These are phyloP conservation scores for Emmonsiellopsis sp. DNA, from an alignment of 2,329 filamentous ascomycete genomes.

Conservation along the genomic window DNA sequence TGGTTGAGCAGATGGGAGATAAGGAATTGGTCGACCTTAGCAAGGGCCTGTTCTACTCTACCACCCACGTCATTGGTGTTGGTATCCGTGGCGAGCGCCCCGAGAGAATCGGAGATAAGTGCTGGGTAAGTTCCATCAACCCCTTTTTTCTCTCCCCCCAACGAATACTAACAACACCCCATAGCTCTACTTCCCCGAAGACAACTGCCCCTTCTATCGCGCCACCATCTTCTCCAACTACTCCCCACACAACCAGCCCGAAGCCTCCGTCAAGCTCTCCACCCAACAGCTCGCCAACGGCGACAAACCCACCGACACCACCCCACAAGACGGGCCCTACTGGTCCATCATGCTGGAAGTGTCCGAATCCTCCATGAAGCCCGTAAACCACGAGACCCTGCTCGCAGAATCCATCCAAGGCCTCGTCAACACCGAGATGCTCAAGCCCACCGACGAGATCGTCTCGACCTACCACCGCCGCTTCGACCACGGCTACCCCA, in stretches of 20 bases:
- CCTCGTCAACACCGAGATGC: conserved; percentile 95
- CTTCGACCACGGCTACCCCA: conserved; percentile 98
- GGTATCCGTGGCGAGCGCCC: conserved; percentile 86
- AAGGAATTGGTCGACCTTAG: conserved; percentile 71
- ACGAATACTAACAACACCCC: not conserved
- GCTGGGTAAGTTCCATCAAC: conserved; percentile 59
- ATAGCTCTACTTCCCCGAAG: conserved; percentile 93
- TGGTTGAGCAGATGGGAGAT: conserved; percentile 81
- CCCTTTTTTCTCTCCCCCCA: not conserved
- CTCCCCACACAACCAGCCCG: conserved; percentile 94
- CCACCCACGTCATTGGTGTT: conserved; percentile 93
- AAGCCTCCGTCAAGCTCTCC: conserved; percentile 70
- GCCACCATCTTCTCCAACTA: conserved; percentile 99
- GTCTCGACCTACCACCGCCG: conserved; percentile 96
- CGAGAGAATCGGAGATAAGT: conserved; percentile 97
- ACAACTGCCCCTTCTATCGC: conserved; percentile 98
- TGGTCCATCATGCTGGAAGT: conserved; percentile 99
- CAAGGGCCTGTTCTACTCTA: conserved; percentile 93
- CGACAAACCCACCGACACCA: conserved; percentile 63
- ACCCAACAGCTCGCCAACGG: conserved; percentile 81
- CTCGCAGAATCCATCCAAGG: conserved; percentile 90
- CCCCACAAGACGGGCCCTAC: conserved; percentile 76
- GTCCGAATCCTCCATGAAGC: conserved; percentile 92
- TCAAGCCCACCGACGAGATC: conserved; percentile 83
- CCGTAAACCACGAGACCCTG: conserved; percentile 75